phyloP scores from a whole-genome alignment of 108 stramenopile genomes.

The Fistulifera solaris region DNA sequence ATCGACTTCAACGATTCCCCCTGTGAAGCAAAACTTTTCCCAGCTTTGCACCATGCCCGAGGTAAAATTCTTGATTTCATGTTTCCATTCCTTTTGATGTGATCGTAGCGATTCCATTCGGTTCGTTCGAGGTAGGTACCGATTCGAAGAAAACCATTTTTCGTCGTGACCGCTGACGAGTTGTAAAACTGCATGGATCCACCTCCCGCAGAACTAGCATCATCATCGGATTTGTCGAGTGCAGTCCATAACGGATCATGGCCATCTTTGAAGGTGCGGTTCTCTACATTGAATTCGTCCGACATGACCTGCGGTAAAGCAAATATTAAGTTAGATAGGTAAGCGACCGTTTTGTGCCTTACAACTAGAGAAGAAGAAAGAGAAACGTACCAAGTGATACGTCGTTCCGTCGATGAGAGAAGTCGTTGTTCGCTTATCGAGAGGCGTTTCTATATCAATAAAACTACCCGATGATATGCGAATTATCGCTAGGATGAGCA shows the following conservation, averaged over 20 bases:
- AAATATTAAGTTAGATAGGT: not conserved
- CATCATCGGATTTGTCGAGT: constrained; percentile 84
- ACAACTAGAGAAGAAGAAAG: not conserved
- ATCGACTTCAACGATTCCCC: constrained; percentile 90
- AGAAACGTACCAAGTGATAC: constrained; percentile 52
- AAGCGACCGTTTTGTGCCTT: not conserved
- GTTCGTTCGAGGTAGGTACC: constrained; percentile 48
- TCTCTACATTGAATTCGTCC: constrained; percentile 80
- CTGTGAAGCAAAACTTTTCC: constrained; percentile 98
- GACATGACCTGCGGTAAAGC: constrained; percentile 56
- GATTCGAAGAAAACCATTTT: constrained; percentile 84
- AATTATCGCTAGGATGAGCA: not conserved
- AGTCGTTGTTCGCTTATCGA: constrained; percentile 47
- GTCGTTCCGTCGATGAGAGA: constrained; percentile 61
- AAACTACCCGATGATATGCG: not conserved
- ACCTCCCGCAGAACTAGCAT: constrained; percentile 69
- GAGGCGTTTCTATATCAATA: constrained; percentile 74
- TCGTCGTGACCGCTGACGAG: constrained; percentile 58
- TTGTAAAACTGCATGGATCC: constrained; percentile 94
- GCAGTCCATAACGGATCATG: constrained; percentile 93
- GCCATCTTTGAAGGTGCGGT: constrained; percentile 86
- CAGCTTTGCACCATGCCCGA: constrained; percentile 90
- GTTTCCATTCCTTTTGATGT: constrained; percentile 58
- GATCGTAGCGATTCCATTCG: constrained; percentile 54
- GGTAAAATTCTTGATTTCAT: constrained; percentile 54